A percentile compares a stretch with the other conserved stretches of the same genome.
Evolutionary conservation across 768 basidiomycete genomes (phyloP).

Genomic region (Fistulinella prunicolor): DNA sequence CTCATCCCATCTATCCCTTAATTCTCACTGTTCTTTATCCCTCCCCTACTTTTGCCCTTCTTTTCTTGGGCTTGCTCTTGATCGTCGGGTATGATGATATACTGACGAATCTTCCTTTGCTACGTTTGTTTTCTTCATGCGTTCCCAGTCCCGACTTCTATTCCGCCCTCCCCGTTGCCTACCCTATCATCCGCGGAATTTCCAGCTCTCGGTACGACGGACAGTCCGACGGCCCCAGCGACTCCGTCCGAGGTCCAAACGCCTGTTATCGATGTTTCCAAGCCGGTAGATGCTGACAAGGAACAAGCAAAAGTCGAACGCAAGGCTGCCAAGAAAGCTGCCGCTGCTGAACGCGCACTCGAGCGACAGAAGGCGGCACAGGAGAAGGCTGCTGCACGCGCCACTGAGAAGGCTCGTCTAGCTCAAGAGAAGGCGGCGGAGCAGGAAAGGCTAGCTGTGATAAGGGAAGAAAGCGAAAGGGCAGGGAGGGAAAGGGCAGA

Average conservation of each 20-base stretch:
- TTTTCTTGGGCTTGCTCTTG: slow-evolving; percentile 40
- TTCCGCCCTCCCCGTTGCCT: slow-evolving; percentile 42
- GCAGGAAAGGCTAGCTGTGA: slow-evolving; percentile 44
- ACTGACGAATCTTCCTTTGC: slow-evolving; percentile 39
- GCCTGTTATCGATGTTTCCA: slow-evolving; percentile 18
- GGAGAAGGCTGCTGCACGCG: slow-evolving; percentile 52
- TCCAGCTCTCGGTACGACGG: slow-evolving; percentile 51
- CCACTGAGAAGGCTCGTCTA: slow-evolving; percentile 52
- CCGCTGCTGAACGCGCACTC: slow-evolving; percentile 57
- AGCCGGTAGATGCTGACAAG: slow-evolving; percentile 37
- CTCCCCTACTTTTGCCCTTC: slow-evolving; percentile 38
- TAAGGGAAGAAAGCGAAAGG: slow-evolving; percentile 40
- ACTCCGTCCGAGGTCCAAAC: slow-evolving; percentile 24
- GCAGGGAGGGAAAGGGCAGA: slow-evolving; percentile 36
- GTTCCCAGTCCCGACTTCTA: slow-evolving; percentile 34
- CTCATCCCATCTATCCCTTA: slow-evolving; percentile 4
- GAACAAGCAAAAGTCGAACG: slow-evolving; percentile 56
- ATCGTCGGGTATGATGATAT: slow-evolving; percentile 42
- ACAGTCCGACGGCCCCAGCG: slow-evolving; percentile 7
- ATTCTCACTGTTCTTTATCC: slow-evolving; percentile 25
- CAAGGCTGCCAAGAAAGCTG: slow-evolving; percentile 64
- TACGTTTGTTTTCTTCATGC: slow-evolving; percentile 20
- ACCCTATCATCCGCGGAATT: slow-evolving; percentile 69
- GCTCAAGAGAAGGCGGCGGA: slow-evolving; percentile 54
- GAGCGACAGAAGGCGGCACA: slow-evolving; percentile 56